Base-by-base conservation (phyloP, 2,329 filamentous ascomycete genomes). In the Lachnellula subtilissima region DNA sequence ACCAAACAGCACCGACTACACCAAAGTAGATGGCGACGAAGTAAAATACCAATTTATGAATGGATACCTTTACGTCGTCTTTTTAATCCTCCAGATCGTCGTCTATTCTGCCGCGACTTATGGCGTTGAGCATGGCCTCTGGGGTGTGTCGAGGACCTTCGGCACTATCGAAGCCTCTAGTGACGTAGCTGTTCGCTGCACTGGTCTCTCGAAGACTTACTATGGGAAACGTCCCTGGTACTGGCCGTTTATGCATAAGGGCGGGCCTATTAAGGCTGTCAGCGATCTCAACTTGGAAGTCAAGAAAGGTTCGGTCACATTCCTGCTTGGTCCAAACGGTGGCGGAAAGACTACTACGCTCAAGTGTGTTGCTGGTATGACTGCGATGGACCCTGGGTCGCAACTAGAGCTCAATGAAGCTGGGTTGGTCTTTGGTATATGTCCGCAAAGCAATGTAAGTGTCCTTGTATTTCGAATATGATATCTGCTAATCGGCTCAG, bases 291-390 rank as follows among this genome's bases (percentile, higher is more conserved):
- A 74, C 59, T 72, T 87, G 37, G 74, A 79, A 22, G 80, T 84
- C 14, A 74, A 77, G 17, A 77, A 78, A 62, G 84, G 84, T 1
- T 78, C 85, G 49, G 85, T 87, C 47, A 78, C 85, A 72, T 81
- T 86, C 2, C 70, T 87, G 0, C 74, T 87, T 0, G 84, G 84
- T 36, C 82, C 83, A 1, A 87, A 87, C 65, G 84, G 84, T 17
- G 81, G 78, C 58, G 84, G 84, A 7, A 87, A 87, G 62, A 83
- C 79, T 3, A 87, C 84, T 0, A 85, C 83, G 0, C 71, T 87
- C n/a, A 82, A 86, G 57, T 80, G 81, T 48, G 82, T 87, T 48
- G 78, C 83, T 35, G 84, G 84, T 1, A 73, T 87, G n/a, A 80
- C 78, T 45, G 79, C 76, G 17, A 78, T 85, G 47, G 81, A 82